Evolutionary conservation across 2,329 filamentous ascomycete genomes (phyloP).

Genomic region (Diaporthe citriasiana): DNA sequence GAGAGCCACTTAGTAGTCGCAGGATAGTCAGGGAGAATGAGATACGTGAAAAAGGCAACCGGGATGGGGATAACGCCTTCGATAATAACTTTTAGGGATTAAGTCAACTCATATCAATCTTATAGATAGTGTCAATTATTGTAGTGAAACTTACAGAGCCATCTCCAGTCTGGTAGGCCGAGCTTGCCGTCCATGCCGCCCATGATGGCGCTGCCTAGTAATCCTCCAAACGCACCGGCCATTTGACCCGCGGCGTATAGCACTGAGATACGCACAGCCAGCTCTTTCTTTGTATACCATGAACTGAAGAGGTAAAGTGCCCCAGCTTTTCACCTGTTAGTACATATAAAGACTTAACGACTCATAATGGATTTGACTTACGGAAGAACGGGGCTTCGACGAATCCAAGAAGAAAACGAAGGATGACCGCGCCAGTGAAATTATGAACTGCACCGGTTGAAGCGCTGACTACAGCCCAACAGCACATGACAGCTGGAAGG

Average conservation of each 20-base stretch:
- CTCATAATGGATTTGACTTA: background rate
- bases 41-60: conserved; percentile 35
- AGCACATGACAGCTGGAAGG: conserved; percentile 45
- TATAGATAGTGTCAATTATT: too few species aligned
- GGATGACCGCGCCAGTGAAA: conserved; percentile 32
- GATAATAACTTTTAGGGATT: conserved; percentile 33
- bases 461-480: conserved; percentile 48
- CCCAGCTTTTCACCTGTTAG: conserved; percentile 3
- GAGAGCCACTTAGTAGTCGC: conserved; percentile 43
- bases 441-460: conserved; percentile 40
- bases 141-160: conserved; percentile 13
- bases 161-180: conserved; percentile 28
- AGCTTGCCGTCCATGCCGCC: conserved; percentile 35
- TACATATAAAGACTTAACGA: background rate
- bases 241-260: conserved; percentile 34
- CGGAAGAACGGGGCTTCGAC: conserved; percentile 35
- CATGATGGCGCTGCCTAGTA: conserved; percentile 37
- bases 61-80: conserved; percentile 40
- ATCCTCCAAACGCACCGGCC: conserved; percentile 39
- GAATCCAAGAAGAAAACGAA: conserved; percentile 39
- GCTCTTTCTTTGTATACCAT: conserved; percentile 40
- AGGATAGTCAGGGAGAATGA: conserved; percentile 44
- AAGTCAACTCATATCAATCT: too few species aligned
- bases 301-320: conserved; percentile 36
- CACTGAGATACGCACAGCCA: conserved; percentile 35